Evolutionary conservation across 306 rosid species (phyloP).

Genomic region (Trifolium dubium): DNA sequence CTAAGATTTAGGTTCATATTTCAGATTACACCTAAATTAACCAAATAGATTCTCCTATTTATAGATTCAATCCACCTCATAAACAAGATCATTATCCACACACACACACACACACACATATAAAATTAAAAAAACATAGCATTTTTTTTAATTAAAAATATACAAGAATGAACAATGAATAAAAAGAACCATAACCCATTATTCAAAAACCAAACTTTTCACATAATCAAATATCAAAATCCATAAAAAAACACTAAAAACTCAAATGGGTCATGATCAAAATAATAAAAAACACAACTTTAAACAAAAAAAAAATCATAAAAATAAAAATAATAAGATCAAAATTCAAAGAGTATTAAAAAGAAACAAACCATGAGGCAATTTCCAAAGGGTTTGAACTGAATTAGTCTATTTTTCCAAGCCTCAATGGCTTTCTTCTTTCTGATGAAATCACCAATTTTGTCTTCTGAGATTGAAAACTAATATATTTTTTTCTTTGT

Average conservation of each 20-base stretch:
- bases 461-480: constrained; percentile 32
- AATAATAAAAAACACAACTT: neutral
- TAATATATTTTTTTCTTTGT: neutral
- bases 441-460: constrained; percentile 45
- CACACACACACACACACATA: constrained; percentile 11
- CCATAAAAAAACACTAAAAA: constrained; percentile 24
- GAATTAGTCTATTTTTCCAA: constrained; percentile 41
- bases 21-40: constrained; percentile 46
- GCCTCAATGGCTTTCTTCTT: constrained; percentile 54
- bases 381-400: constrained; percentile 38
- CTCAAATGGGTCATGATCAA: constrained; percentile 36
- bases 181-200: constrained; percentile 32
- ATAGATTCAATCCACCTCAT: constrained; percentile 40
- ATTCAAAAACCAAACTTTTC: neutral
- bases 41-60: constrained; percentile 39
- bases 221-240: constrained; percentile 19
- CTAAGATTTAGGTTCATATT: constrained; percentile 57
- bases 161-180: constrained; percentile 26
- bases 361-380: constrained; percentile 49
- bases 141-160: neutral
- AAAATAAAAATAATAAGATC: neutral
- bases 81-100: constrained; percentile 32
- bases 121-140: neutral
- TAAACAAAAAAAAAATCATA: neutral
- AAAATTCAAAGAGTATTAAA: neutral